Base-by-base conservation (phyloP, 192 early-diverging fungal genomes). In the Mortierella antarctica region DNA sequence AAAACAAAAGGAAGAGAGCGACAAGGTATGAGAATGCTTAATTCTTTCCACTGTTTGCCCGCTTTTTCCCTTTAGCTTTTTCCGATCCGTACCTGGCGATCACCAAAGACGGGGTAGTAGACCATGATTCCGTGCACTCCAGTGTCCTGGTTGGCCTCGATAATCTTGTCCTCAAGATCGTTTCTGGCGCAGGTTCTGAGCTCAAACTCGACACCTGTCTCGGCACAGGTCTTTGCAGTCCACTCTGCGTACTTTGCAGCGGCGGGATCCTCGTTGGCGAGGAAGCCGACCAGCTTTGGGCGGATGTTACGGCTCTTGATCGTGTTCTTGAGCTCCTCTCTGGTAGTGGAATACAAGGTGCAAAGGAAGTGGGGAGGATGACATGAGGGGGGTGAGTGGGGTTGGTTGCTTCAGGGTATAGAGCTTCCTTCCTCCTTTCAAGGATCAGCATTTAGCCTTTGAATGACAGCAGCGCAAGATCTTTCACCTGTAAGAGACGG, bases 31-130 rank as follows among this genome's bases (percentile, higher is more conserved):
- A 62, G 44, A 46, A 17, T 54, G 7, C 31, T 11, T 52, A 2
- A 65, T 65, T 18, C 42, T 2, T 40, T 58, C 20, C 45, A 4
- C 51, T 53, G 18, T 39, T 39, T 45, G 39, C 7, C 9, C 12
- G 20, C 10, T 11, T 56, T 15, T 39, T 45, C 17, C 17, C 41
- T 45, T 60, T 41, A 60, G 15, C 40, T 44, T 17, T 17, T 45
- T 60, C 13, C 49, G n/a, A 40, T 74, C 10, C 45, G 56, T 83
- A 92, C 92, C 88, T 96, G 95, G 41, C 93, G 90, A 67, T 92
- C 94, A 51, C 95, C 95, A 88, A 96, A 98, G 15, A 98, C 96
- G 13, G 98, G 98, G 78, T 99, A 99, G 85, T 99, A 99, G 41
- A 99, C 95, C 90, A 99, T 95, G 71, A 99, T 98, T 40, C 98